Evolutionary conservation across 2,329 filamentous ascomycete species (phyloP), one percentile per base, ranked within the genome.

Genomic region (Coleophoma cylindrospora): DNA sequence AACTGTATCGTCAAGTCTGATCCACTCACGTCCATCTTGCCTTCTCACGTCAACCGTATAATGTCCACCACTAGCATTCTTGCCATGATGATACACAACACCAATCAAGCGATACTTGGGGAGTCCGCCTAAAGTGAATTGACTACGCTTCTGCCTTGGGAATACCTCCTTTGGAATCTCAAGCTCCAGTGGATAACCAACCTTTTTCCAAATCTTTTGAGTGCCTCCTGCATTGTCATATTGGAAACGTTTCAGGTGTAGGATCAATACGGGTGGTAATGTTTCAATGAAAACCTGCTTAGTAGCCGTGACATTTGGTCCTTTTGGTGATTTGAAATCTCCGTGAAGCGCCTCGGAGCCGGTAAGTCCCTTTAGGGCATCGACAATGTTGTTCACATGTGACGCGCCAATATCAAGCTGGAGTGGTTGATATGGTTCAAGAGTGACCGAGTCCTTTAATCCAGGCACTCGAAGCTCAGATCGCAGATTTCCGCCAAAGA

Each of bases 121-220:
- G 52, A 89, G 75, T 2, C 83, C 81, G 40, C 85, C 84, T 56
- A 86, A 83, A 14, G 81, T 74, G 22, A 79, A 74, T 55, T 88
- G 74, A 41, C 77, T 77, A 57, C 83, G 82, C 66, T 84, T 87
- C 62, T 86, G 81, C 32, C 86, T 83, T 11, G 91, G 86, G 62
- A 99, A 87, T 10, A 90, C 87, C 64, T 97, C 92, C 50, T 86
- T 87, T 0, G 94, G 94, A 55, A 99, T 90, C 66, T 97, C 92
- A 46, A 99, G 77, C 63, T 97, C 91, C 27, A 99, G 74, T 0
- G 94, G 94, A 64, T 99, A 99, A 17, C 91, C 92, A 51, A 99
- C 79, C 73, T 92, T 95, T 74, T 97, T 99, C 89, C 92, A 96
- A 56, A 97, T 95, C 75, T 99, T 99, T 63, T 96, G 87, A 0